These are phyloP conservation scores for Solanum stenotomum DNA, from an alignment of 257 asterid species.

Conservation along the genomic window DNA sequence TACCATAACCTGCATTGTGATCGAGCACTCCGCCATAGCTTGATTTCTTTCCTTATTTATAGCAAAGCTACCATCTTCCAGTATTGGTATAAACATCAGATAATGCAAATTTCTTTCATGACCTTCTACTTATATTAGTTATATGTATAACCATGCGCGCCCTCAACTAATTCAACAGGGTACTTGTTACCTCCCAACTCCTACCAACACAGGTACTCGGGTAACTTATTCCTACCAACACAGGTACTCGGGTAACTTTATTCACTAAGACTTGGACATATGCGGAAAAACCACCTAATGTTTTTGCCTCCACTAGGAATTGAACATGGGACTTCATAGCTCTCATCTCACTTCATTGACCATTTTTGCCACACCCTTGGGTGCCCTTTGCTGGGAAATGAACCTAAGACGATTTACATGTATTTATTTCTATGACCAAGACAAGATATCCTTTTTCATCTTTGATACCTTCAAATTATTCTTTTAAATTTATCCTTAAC, in stretches of 20 bases:
- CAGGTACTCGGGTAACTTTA: background rate
- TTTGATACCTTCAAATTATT: background rate
- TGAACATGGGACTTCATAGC: background rate
- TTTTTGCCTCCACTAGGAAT: background rate
- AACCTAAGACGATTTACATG: background rate
- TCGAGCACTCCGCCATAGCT: background rate
- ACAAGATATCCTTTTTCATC: background rate
- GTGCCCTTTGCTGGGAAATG: background rate
- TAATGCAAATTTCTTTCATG: background rate
- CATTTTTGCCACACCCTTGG: background rate
- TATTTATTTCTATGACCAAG: background rate
- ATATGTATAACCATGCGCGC: background rate
- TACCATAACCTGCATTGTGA: background rate
- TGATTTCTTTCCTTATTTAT: background rate
- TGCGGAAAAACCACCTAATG: background rate
- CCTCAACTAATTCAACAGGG: background rate
- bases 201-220: background rate
- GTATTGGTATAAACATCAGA: background rate
- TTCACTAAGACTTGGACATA: background rate
- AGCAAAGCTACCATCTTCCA: background rate
- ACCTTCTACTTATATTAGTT: background rate
- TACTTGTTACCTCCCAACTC: background rate
- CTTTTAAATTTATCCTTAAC: background rate
- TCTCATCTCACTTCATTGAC: background rate
- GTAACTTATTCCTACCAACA: background rate